Evolutionary conservation across 495 filamentous ascomycete species (phyloP), one percentile per base, ranked within the genome.

Genomic region (Xylaria sp.): DNA sequence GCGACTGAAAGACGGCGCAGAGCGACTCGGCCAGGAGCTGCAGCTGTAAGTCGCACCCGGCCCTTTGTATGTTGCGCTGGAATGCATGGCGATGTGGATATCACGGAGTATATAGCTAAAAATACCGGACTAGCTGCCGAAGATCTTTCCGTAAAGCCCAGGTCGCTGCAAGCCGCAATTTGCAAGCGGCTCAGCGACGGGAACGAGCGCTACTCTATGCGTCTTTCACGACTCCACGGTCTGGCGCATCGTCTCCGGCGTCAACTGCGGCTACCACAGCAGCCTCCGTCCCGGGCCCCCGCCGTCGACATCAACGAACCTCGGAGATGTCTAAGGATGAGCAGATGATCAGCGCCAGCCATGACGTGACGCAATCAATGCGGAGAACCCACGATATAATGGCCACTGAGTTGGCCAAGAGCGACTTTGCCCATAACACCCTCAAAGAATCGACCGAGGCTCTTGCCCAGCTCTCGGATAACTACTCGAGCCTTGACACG

Each of bases 401-500:
- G 86, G 88, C 92, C 50, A 82, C 88, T 0, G 94, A 97, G 83
- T 86, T 99, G 6, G 88, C 90, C 61, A 88, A 92, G 41, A 95
- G 93, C 43, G 91, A 90, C 72, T 98, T 98, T 77, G 94, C 96
- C 7, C 88, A 93, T 48, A 91, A 97, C 68, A 97, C 94, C 2
- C 86, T 98, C 82, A 91, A 82, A 80, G 92, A 87, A 83, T 93
- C 90, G 0, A 94, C 91, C 1, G 92, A 89, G 2, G 94, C 95
- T 0, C 88, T 99, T 9, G 87, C 86, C 7, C 90, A 93, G 46
- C 86, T 99, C 4, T 89, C 90, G 3, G 90, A 94, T 72, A 90
- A 87, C 1, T 99, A 99, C 76, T 89, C 83, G 43, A 87, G 87
- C 35, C 87, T 98, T 19, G 93, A 95, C 74, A 87, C 87, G 37